Conservation (phyloP, 306 rosid species). For the Pachyrhizus erosus region DNA sequence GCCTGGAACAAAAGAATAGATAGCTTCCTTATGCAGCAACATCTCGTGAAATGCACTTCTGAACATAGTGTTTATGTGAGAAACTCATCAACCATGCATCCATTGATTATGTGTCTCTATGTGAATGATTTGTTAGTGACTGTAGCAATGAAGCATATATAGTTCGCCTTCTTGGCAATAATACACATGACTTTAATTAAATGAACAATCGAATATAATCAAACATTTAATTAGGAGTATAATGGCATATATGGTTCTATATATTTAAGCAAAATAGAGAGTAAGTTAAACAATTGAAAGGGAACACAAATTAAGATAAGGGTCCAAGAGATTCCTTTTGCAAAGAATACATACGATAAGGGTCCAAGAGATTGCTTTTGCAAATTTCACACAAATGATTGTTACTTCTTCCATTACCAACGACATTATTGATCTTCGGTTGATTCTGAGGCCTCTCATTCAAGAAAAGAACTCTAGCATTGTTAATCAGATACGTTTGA, state of each 20-base stretch:
- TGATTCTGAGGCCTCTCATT: constrained; percentile 75
- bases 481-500: constrained; percentile 77
- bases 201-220: neutral
- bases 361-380: constrained; percentile 65
- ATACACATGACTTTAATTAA: constrained; percentile 7
- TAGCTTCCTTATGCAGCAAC: no score
- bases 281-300: neutral
- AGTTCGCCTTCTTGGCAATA: neutral
- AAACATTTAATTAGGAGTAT: neutral
- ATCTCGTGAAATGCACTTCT: no score
- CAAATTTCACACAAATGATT: constrained; percentile 65
- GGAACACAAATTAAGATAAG: constrained; percentile 11
- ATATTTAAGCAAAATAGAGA: neutral
- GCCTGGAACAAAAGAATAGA: no score
- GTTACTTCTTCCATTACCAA: constrained; percentile 38
- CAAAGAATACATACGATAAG: constrained; percentile 73
- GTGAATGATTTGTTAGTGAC: no score
- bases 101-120: no score
- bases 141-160: no score
- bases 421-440: constrained; percentile 36
- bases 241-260: neutral
- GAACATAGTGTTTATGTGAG: no score
- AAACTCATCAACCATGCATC: no score
- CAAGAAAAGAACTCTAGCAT: constrained; percentile 72
- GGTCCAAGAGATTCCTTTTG: constrained; percentile 65